phyloP scores from a whole-genome alignment of 2,329 filamentous ascomycete species.

The Podosphaera xanthii region DNA sequence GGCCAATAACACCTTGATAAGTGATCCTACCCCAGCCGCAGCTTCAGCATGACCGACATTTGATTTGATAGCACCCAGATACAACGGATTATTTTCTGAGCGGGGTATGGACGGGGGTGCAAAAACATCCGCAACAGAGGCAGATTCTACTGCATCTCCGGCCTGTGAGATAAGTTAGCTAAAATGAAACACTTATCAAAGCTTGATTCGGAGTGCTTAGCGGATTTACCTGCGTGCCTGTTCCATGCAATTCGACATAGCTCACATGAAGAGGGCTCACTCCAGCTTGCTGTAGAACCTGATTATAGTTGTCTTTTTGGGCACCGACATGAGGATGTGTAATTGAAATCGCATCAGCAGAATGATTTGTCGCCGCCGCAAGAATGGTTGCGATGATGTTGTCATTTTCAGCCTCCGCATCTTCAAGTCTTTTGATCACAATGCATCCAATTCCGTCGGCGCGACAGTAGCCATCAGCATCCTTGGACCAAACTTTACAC shows the following conservation, averaged over 20 bases:
- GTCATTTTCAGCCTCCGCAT: constrained; percentile 28
- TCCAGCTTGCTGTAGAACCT: constrained; percentile 48
- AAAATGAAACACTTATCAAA: not conserved
- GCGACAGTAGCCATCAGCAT: constrained; percentile 30
- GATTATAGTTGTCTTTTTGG: constrained; percentile 49
- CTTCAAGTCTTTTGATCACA: constrained; percentile 25
- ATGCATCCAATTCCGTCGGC: constrained; percentile 26
- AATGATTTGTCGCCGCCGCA: constrained; percentile 59
- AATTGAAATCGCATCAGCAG: constrained; percentile 59
- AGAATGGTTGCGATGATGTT: constrained; percentile 32
- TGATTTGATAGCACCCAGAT: constrained; percentile 17
- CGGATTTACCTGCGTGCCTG: constrained; percentile 33
- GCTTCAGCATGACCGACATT: constrained; percentile 18
- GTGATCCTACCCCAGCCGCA: constrained; percentile 15
- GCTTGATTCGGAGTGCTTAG: not conserved
- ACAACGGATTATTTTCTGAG: constrained; percentile 26
- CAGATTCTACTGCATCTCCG: constrained; percentile 65
- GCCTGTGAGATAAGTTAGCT: constrained; percentile 27
- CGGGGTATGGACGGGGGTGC: constrained; percentile 27
- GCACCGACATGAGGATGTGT: constrained; percentile 62
- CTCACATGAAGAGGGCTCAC: constrained; percentile 55
- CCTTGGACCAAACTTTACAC: constrained; percentile 26
- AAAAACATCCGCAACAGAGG: constrained; percentile 45
- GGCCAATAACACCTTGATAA: constrained; percentile 17
- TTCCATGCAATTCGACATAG: constrained; percentile 80